phyloP scores from a whole-genome alignment of 2,329 filamentous ascomycete genomes.

The Blastomyces gilchristii region DNA sequence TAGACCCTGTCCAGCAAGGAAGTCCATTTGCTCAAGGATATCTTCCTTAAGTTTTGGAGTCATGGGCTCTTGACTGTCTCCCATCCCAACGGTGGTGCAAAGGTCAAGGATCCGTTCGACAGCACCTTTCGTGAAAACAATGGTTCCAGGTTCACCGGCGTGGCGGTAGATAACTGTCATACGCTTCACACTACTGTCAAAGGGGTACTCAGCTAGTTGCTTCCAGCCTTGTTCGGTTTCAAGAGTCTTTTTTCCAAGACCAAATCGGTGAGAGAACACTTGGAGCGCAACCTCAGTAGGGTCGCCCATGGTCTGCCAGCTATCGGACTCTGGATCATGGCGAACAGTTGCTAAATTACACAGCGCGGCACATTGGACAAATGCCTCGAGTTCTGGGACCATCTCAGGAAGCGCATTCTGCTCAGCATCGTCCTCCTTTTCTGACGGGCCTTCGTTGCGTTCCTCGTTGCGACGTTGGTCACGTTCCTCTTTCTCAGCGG shows the following conservation, averaged over 20 bases:
- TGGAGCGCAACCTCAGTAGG: slow-evolving; percentile 59
- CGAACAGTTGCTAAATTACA: slow-evolving; percentile 46
- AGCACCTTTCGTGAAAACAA: slow-evolving; percentile 36
- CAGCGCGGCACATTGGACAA: slow-evolving; percentile 46
- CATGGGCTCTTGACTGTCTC: slow-evolving; percentile 32
- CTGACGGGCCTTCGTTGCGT: slow-evolving; percentile 16
- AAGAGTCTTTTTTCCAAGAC: slow-evolving; percentile 38
- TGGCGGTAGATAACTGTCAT: slow-evolving; percentile 53
- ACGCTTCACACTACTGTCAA: slow-evolving; percentile 55
- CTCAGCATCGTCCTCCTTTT: slow-evolving; percentile 17
- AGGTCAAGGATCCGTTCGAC: slow-evolving; percentile 32
- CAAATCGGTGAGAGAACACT: slow-evolving; percentile 54
- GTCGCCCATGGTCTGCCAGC: slow-evolving; percentile 52
- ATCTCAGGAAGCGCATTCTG: slow-evolving; percentile 27
- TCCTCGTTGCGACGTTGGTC: slow-evolving; percentile 22
- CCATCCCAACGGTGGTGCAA: slow-evolving; percentile 40
- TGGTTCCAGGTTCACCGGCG: slow-evolving; percentile 26
- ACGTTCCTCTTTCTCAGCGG: slow-evolving; percentile 37
- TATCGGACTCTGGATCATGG: slow-evolving; percentile 30
- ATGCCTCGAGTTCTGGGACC: slow-evolving; percentile 39
- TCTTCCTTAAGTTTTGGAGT: slow-evolving; percentile 33
- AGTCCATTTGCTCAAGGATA: slow-evolving; percentile 47
- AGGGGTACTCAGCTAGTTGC: slow-evolving; percentile 52
- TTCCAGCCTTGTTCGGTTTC: slow-evolving; percentile 37
- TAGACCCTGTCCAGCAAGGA: slow-evolving; percentile 48